Evolutionary conservation across 352 stramenopile species (phyloP).

Genomic region (Thalassiosira tumida): DNA sequence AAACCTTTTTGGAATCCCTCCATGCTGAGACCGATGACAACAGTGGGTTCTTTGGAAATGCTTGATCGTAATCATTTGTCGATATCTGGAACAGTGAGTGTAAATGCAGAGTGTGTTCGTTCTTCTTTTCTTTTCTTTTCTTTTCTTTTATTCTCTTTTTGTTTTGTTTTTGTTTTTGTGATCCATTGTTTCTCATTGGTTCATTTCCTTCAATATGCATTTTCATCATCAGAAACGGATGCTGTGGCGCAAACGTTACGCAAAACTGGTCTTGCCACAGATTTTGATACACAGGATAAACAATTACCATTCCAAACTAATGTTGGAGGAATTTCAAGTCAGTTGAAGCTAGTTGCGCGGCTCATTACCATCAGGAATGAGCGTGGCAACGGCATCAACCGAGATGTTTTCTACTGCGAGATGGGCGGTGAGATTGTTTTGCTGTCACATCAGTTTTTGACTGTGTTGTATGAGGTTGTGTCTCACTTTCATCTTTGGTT

Average conservation of each 20-base stretch:
- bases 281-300: conserved; percentile 43
- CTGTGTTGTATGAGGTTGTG: neutral
- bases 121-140: neutral
- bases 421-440: conserved; percentile 72
- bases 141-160: neutral
- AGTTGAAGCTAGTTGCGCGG: conserved; percentile 84
- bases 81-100: conserved; percentile 77
- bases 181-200: neutral
- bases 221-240: conserved; percentile 76
- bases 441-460: neutral
- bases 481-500: neutral
- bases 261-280: conserved; percentile 53
- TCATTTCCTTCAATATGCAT: neutral
- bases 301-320: neutral
- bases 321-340: conserved; percentile 71
- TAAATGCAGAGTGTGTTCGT: neutral
- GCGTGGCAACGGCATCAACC: conserved; percentile 82
- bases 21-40: conserved; percentile 76
- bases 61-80: conserved; percentile 80
- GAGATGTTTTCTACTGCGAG: conserved; percentile 85
- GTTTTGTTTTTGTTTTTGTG: neutral
- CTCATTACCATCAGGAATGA: conserved; percentile 85
- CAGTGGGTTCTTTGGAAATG: conserved; percentile 79
- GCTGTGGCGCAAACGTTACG: conserved; percentile 67
- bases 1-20: conserved; percentile 70